Evolutionary conservation across 208 protist genomes (phyloP), one percentile per base, ranked within the genome.

Genomic region (Acanthamoeba culbertsoni): DNA sequence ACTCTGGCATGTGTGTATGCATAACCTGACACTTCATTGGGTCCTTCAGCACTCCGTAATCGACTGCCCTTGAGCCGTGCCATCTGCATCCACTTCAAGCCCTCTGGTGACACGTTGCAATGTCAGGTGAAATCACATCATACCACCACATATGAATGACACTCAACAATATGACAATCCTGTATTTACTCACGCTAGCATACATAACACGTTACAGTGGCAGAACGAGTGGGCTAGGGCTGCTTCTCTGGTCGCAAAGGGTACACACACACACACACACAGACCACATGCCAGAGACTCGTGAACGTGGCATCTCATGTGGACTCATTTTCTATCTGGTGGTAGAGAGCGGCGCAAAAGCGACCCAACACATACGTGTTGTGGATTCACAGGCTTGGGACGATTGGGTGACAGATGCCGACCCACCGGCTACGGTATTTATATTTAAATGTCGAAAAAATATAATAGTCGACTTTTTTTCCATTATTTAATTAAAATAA

Each of bases 181-280:
- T 14, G 6, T n/a, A n/a, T 59, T 59, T 59, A 59, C 51, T 59
- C 14, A 59, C 14, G 51, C 51, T 59, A 59, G 23, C 16, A 59
- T 59, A 59, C 51, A 14, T 59, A 23, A 14, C 16, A 59, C 23
- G 14, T 12, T 42, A 28, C 42, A 79, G 71, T 79, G 71, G 71
- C 71, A 79, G 8, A 79, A 79, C 71, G 71, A 79, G n/a, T 79
- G 71, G 71, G 42, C 71, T 8, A 33, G 71, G 42, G 71, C 42
- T 14, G 71, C 71, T n/a, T 79, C 71, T 71, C 62, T 71, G 6
- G 55, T 28, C 31, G 62, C 62, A 14, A 31, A 40, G 31, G 62
- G 62, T 71, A 37, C 12, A 28, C 16, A 18, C 18, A 8, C 18
- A 55, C 48, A 8, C 18, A 8, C 18, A 8, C 48, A 23, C 18